phyloP scores from a whole-genome alignment of 495 filamentous ascomycete species.

The Hyaloscypha variabilis region DNA sequence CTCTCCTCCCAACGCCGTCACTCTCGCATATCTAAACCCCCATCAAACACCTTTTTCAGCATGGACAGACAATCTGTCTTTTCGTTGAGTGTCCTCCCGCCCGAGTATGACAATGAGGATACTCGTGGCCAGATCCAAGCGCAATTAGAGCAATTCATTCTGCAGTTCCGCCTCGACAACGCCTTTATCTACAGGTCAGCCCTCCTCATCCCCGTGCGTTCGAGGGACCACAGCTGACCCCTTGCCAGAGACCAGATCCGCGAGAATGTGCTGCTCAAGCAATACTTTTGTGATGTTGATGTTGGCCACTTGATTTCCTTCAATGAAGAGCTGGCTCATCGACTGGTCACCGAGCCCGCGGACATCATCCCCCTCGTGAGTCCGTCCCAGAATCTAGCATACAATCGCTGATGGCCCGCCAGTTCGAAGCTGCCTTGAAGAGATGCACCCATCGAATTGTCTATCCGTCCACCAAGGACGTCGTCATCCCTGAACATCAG shows the following conservation, averaged over 20 bases:
- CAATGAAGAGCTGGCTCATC: constrained; percentile 94
- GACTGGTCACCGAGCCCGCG: constrained; percentile 85
- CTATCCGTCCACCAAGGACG: constrained; percentile 68
- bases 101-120: constrained; percentile 58
- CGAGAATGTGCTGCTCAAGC: constrained; percentile 92
- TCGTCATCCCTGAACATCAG: constrained; percentile 85
- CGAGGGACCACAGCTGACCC: constrained; percentile 24
- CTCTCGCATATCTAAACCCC: background rate
- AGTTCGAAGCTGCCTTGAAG: constrained; percentile 92
- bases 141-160: constrained; percentile 79
- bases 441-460: constrained; percentile 92
- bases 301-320: constrained; percentile 95
- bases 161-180: constrained; percentile 95
- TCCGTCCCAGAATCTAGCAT: background rate
- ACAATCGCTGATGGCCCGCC: background rate
- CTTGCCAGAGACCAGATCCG: constrained; percentile 83
- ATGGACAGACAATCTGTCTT: constrained; percentile 93
- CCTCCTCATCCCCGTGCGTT: too few relatives aligned
- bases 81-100: constrained; percentile 77
- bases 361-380: constrained; percentile 90
- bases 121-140: constrained; percentile 59
- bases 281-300: constrained; percentile 96
- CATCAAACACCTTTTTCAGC: constrained; percentile 11
- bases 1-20: too few relatives aligned
- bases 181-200: constrained; percentile 89